These are phyloP conservation scores for Metschnikowia shivogae DNA, from an alignment of 805 yeast species.

Conservation along the genomic window DNA sequence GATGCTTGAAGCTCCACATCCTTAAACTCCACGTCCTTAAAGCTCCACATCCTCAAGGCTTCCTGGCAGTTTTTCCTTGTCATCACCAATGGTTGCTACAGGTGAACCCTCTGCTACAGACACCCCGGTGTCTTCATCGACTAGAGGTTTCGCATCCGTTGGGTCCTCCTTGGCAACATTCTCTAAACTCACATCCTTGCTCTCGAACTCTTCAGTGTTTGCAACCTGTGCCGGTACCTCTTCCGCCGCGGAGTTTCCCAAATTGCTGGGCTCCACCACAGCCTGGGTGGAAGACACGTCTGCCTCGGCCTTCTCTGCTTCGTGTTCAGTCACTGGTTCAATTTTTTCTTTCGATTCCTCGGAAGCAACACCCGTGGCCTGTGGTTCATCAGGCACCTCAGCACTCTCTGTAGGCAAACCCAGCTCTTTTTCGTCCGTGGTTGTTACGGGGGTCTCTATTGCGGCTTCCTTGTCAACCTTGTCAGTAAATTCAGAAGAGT, in stretches of 20 bases:
- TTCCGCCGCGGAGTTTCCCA: conserved; percentile 11
- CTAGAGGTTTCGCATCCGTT: not conserved
- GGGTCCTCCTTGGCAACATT: not conserved
- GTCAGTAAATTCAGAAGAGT: not conserved
- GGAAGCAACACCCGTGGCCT: not conserved
- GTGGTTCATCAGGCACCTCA: too few species aligned
- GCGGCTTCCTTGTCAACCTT: not conserved
- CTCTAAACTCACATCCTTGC: conserved; percentile 1
- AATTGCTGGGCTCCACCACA: not conserved
- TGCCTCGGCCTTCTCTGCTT: not conserved
- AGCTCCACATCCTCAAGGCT: conserved; percentile 14
- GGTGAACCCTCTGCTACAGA: not conserved
- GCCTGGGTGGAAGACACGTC: not conserved
- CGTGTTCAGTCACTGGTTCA: conserved; percentile 6
- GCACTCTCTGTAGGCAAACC: too few species aligned
- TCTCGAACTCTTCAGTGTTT: not conserved
- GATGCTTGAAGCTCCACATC: conserved; percentile 13
- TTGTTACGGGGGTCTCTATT: too few species aligned
- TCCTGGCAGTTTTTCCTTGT: conserved; percentile 13
- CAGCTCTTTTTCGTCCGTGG: too few species aligned
- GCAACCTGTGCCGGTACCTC: not conserved
- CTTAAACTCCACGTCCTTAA: conserved; percentile 12
- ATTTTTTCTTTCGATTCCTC: not conserved
- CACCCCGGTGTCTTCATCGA: not conserved
- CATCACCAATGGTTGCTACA: conserved; percentile 2